These are phyloP conservation scores for Carex sylvatica DNA, from an alignment of 202 grass and related monocot genomes.

Conservation along the genomic window DNA sequence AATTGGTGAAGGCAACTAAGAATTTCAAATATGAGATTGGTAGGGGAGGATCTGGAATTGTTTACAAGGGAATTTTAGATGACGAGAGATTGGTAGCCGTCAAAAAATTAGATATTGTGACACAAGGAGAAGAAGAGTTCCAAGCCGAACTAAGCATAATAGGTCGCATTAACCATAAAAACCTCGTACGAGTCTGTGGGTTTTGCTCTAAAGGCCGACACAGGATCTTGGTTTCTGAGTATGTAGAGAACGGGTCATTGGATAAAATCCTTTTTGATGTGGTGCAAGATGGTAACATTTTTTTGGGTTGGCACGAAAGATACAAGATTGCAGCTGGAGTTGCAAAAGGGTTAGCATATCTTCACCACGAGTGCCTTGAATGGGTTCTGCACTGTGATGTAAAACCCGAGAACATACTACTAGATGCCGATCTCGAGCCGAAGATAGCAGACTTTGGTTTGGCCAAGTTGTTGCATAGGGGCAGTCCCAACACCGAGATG, in stretches of 20 bases:
- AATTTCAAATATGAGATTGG: constrained; percentile 51
- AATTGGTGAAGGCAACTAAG: constrained; percentile 48
- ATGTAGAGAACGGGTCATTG: constrained; percentile 45
- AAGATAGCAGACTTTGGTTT: constrained; percentile 59
- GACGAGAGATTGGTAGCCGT: constrained; percentile 35
- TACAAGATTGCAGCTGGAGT: constrained; percentile 31
- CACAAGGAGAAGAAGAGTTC: constrained; percentile 44
- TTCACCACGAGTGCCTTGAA: constrained; percentile 62
- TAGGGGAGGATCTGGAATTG: constrained; percentile 39
- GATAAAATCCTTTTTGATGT: constrained; percentile 34
- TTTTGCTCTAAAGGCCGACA: constrained; percentile 39
- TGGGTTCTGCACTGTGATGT: constrained; percentile 62
- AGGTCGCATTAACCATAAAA: constrained; percentile 53
- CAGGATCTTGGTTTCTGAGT: constrained; percentile 41
- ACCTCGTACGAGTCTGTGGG: constrained; percentile 46
- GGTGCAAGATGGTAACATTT: neutral
- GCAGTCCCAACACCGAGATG: constrained; percentile 21
- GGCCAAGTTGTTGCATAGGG: constrained; percentile 47
- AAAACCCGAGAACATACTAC: constrained; percentile 56
- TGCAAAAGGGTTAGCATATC: constrained; percentile 62
- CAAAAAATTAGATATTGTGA: constrained; percentile 48
- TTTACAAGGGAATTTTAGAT: constrained; percentile 44
- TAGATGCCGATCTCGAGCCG: constrained; percentile 43
- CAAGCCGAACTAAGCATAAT: constrained; percentile 47
- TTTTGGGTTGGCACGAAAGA: constrained; percentile 42